Evolutionary conservation across 805 yeast genomes (phyloP), one percentile per base, ranked within the genome.

Genomic region (Komagataella pseudopastoris): DNA sequence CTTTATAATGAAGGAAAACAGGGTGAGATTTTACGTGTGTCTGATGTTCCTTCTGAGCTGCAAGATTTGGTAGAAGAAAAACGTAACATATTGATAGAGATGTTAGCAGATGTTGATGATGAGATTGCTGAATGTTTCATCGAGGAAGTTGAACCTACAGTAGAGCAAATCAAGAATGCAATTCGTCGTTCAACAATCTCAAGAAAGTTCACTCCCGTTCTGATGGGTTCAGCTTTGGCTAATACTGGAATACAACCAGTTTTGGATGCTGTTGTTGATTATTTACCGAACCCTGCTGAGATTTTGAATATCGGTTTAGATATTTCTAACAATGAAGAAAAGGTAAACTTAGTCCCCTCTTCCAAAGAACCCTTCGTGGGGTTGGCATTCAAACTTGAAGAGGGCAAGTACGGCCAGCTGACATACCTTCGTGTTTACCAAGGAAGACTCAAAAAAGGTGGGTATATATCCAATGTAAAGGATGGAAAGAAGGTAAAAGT

Each of bases 141-240:
- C 62, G 96, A 89, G 57, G 99, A 95, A 65, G 77, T 80, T 60
- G 93, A 81, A 59, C 98, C 99, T 53, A 74, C 89, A 36, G 75
- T 76, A 24, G 85, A 83, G 53, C 96, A 93, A 70, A 85, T 93
- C 56, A 82, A 85, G 64, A 80, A 66, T 50, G 98, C 96, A 46
- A 93, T 93, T 59, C 84, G 99, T 68, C 81, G 96, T 62, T 78
- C 97, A 50, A 93, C 99, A 17, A 91, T 91, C 69, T 95, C 90
- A 36, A 82, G 97, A 71, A 86, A 79, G 65, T 93, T 93, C 74
- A 88, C 98, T 12, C 99, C 99, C n/a, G 98, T 93, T n/a, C 74
- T 91, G 57, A 93, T 93, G 97, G 99, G 99, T 20, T 88, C 97
- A 49, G 99, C 99, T 17, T 76, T 93, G 56, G 99, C 98, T 53